These are phyloP conservation scores for Fusarium penzigii DNA, from an alignment of 2,329 filamentous ascomycete species.

Conservation along the genomic window DNA sequence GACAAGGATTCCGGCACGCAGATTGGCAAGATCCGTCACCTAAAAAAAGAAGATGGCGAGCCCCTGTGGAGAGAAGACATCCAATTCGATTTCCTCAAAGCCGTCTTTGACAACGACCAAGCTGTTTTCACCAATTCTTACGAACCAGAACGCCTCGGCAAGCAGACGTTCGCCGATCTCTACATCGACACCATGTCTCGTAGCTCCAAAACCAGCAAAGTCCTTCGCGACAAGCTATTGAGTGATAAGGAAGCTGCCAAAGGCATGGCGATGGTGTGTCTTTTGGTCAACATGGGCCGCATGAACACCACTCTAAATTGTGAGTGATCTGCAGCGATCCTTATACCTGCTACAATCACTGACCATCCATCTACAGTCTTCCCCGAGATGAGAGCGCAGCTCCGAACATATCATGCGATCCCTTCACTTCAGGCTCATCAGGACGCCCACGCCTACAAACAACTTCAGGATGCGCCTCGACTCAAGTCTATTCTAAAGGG, in stretches of 20 bases:
- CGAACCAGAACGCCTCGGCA: slow-evolving; percentile 59
- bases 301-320: slow-evolving; percentile 99
- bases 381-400: slow-evolving; percentile 96
- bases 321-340: slow-evolving; percentile 45
- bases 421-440: slow-evolving; percentile 93
- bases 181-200: slow-evolving; percentile 99
- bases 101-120: slow-evolving; percentile 74
- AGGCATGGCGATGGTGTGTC: slow-evolving; percentile 98
- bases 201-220: slow-evolving; percentile 99
- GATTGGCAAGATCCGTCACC: slow-evolving; percentile 73
- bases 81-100: slow-evolving; percentile 81
- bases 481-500: slow-evolving; percentile 97
- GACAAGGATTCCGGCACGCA: slow-evolving; percentile 39
- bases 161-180: slow-evolving; percentile 86
- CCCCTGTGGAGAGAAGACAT: slow-evolving; percentile 87
- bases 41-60: slow-evolving; percentile 88
- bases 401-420: slow-evolving; percentile 97
- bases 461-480: slow-evolving; percentile 92
- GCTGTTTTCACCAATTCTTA: slow-evolving; percentile 90
- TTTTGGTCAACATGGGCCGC: slow-evolving; percentile 93
- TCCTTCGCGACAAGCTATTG: slow-evolving; percentile 92
- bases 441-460: slow-evolving; percentile 95
- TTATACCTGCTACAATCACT: neutral
- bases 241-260: slow-evolving; percentile 90
- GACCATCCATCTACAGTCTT: slow-evolving; percentile 68